Evolutionary conservation across 2,329 filamentous ascomycete genomes (phyloP).

Genomic region (Colletotrichum higginsianum): DNA sequence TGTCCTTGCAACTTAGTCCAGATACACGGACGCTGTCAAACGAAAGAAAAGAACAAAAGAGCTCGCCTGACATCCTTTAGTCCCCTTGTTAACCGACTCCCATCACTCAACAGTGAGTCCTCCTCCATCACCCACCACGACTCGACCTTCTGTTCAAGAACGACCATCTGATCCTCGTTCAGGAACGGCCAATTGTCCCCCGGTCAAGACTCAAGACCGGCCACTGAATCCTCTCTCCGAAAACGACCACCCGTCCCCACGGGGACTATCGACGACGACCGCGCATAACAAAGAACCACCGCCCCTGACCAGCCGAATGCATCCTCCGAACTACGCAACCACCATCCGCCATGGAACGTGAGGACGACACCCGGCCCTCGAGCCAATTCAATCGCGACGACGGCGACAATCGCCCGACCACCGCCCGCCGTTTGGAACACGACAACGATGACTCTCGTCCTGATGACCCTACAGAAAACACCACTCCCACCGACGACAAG

Average conservation of each 20-base stretch:
- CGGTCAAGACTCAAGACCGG: not conserved
- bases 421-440: conserved; percentile 41
- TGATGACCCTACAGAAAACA: conserved; percentile 29
- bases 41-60: not conserved
- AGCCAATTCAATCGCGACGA: conserved; percentile 43
- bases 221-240: not conserved
- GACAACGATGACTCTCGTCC: conserved; percentile 42
- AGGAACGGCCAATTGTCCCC: too few species aligned
- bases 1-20: not conserved
- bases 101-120: not conserved
- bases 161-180: too few species aligned
- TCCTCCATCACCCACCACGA: not conserved
- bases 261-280: not conserved
- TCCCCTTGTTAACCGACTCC: not conserved
- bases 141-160: too few species aligned
- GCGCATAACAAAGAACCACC: conserved; percentile 18
- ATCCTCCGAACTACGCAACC: conserved; percentile 26
- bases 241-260: conserved; percentile 2
- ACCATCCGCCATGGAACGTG: conserved; percentile 54
- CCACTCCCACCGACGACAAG: not conserved
- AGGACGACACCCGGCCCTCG: conserved; percentile 46
- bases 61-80: conserved; percentile 13
- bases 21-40: conserved; percentile 10
- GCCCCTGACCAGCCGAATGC: conserved; percentile 39
- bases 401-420: conserved; percentile 44